Percentiles rank a stretch among this genome's conserved stretches.
Evolutionary conservation across 176 grass and related monocot species (phyloP).

Genomic region (Areca catechu): DNA sequence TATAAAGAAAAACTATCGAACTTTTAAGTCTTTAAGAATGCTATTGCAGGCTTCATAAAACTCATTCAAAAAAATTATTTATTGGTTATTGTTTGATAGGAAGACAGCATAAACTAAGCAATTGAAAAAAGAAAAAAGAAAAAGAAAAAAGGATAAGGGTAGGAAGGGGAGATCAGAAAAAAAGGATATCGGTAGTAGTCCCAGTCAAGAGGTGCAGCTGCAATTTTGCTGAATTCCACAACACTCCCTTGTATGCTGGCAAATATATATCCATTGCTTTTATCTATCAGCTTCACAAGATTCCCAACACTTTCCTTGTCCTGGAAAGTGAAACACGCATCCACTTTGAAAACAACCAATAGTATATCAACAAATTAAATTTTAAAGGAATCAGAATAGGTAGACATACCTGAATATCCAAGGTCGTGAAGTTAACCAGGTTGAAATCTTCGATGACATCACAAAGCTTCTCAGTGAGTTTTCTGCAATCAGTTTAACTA

Average conservation of each 20-base stretch:
- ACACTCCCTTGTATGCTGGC: constrained; percentile 66
- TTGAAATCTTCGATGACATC: constrained; percentile 69
- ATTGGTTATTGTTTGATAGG: too few relatives aligned
- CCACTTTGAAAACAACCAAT: background rate
- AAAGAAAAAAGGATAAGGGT: background rate
- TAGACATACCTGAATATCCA: constrained; percentile 72
- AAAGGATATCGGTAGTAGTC: constrained; percentile 99
- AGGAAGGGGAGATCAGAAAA: background rate
- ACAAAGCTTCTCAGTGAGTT: constrained; percentile 92
- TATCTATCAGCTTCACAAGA: constrained; percentile 93
- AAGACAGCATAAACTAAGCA: background rate
- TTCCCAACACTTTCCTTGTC: constrained; percentile 95
- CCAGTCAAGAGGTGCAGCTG: constrained; percentile 60
- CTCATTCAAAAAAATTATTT: background rate
- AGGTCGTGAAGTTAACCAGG: constrained; percentile 81
- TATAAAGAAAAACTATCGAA: too few relatives aligned
- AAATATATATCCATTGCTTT: constrained; percentile 96
- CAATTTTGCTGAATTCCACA: constrained; percentile 88
- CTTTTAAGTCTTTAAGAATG: constrained; percentile 5
- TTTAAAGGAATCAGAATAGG: constrained; percentile 3
- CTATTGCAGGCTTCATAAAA: background rate
- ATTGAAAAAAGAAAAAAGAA: background rate
- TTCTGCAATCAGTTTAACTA: constrained; percentile 40
- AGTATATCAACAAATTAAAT: background rate
- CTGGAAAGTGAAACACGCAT: constrained; percentile 20